Evolutionary conservation across 768 basidiomycete species (phyloP).

Genomic region (Hypsizygus marmoreus): DNA sequence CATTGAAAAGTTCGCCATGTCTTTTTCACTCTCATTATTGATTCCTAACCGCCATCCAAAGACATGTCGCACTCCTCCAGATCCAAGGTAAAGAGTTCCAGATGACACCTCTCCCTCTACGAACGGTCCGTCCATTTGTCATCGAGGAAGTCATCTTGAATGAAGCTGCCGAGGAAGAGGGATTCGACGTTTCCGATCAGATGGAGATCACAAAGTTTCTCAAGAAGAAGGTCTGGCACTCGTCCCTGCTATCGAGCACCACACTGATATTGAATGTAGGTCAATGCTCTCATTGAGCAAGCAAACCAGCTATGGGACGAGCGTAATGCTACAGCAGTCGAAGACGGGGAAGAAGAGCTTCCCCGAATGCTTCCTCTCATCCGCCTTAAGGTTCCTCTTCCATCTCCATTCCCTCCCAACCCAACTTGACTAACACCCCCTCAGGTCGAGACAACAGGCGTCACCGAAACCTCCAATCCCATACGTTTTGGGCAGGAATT

Average conservation of each 20-base stretch:
- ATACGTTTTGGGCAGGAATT: constrained; percentile 97
- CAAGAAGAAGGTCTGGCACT: constrained; percentile 55
- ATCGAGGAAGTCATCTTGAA: constrained; percentile 76
- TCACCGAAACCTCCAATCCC: constrained; percentile 91
- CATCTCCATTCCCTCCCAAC: background rate
- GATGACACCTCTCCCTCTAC: constrained; percentile 81
- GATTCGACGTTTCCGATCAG: constrained; percentile 76
- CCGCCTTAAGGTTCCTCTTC: constrained; percentile 67
- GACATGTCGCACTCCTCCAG: constrained; percentile 88
- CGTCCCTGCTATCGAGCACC: background rate
- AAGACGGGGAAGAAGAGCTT: constrained; percentile 62
- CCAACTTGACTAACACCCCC: background rate
- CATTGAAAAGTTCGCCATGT: constrained; percentile 78
- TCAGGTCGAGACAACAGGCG: constrained; percentile 88
- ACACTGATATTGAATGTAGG: constrained; percentile 40
- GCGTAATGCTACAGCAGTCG: constrained; percentile 60
- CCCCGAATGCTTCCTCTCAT: constrained; percentile 84
- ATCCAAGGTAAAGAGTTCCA: constrained; percentile 89
- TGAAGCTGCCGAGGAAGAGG: constrained; percentile 79
- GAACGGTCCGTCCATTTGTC: constrained; percentile 93
- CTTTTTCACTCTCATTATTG: background rate
- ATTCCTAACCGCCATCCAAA: constrained; percentile 29
- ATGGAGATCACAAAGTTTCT: constrained; percentile 83
- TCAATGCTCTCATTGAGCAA: constrained; percentile 75
- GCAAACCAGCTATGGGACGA: constrained; percentile 82